A percentile compares a stretch with the other conserved stretches of the same genome.
phyloP scores from a whole-genome alignment of 2,329 filamentous ascomycete species.

The Aquanectria penicillioides region DNA sequence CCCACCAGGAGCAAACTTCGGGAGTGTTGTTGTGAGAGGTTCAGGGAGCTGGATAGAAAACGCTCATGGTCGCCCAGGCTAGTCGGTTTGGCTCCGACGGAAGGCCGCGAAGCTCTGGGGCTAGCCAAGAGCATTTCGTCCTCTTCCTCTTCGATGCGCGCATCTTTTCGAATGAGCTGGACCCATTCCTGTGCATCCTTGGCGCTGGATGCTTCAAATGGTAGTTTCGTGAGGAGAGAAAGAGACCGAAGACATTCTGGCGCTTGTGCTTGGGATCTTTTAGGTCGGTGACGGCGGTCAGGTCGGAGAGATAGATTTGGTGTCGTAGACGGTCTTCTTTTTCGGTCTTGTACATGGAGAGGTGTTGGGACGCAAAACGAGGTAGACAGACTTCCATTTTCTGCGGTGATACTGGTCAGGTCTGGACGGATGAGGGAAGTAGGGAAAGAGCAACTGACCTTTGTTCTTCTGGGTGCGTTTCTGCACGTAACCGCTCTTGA shows the following conservation, averaged over 20 bases:
- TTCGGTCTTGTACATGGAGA: conserved; percentile 93
- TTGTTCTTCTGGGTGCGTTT: conserved; percentile 95
- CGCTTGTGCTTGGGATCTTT: conserved; percentile 90
- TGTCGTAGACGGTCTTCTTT: conserved; percentile 90
- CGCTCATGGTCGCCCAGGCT: conserved; percentile 52
- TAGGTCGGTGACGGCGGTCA: conserved; percentile 89
- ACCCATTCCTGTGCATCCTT: conserved; percentile 90
- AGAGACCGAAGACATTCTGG: conserved; percentile 89
- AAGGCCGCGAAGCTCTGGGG: conserved; percentile 64
- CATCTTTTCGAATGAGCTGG: conserved; percentile 78
- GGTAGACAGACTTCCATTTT: conserved; percentile 91
- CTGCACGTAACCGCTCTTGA: conserved; percentile 87
- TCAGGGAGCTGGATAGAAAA: conserved; percentile 71
- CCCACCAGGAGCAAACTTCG: conserved; percentile 45
- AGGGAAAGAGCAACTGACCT: conserved; percentile 66
- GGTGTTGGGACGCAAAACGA: conserved; percentile 89
- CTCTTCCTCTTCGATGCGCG: conserved; percentile 88
- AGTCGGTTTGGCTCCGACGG: conserved; percentile 41
- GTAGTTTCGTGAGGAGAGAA: conserved; percentile 90
- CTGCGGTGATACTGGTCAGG: conserved; percentile 33
- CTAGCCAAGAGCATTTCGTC: conserved; percentile 82
- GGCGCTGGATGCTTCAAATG: conserved; percentile 79
- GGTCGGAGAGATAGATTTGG: conserved; percentile 86
- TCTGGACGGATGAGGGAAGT: not conserved
- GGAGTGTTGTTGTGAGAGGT: conserved; percentile 51